Conservation (phyloP, 306 rosid species). For the Mimosa pudica region DNA sequence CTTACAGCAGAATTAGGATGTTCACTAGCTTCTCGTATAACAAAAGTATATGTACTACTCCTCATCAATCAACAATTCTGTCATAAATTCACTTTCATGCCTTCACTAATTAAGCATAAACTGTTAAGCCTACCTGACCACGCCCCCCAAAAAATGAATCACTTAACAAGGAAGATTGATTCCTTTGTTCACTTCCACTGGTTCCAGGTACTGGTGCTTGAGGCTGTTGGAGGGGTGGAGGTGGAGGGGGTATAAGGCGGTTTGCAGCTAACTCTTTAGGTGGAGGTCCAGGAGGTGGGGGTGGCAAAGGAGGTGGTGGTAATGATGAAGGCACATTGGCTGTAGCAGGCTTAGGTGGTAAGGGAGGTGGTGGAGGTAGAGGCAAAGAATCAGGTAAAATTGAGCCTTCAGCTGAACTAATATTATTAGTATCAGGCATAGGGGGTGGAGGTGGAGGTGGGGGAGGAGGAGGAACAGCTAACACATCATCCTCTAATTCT, state of each 20-base stretch:
- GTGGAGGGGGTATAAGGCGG: slow-evolving; percentile 68
- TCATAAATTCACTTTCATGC: slow-evolving; percentile 20
- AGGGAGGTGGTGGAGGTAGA: slow-evolving; percentile 96
- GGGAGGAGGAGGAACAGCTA: slow-evolving; percentile 75
- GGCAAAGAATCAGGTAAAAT: slow-evolving; percentile 76
- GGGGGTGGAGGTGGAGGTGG: slow-evolving; percentile 57
- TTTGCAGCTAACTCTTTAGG: slow-evolving; percentile 70
- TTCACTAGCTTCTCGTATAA: slow-evolving; percentile 20
- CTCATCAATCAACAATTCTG: slow-evolving; percentile 7
- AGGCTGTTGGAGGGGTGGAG: slow-evolving; percentile 73
- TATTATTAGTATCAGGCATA: slow-evolving; percentile 53
- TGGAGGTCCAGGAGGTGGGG: slow-evolving; percentile 98
- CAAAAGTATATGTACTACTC: background rate
- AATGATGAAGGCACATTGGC: slow-evolving; percentile 54
- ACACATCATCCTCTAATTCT: slow-evolving; percentile 66
- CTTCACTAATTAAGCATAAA: slow-evolving; percentile 27
- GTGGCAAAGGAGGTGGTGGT: slow-evolving; percentile 88
- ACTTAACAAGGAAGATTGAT: slow-evolving; percentile 56
- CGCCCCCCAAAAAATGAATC: slow-evolving; percentile 60
- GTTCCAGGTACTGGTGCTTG: slow-evolving; percentile 79
- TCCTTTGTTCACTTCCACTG: slow-evolving; percentile 58
- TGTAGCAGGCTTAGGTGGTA: slow-evolving; percentile 81
- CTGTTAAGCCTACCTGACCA: slow-evolving; percentile 55
- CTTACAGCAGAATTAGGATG: slow-evolving; percentile 3
- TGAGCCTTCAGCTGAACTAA: slow-evolving; percentile 60